Percentiles rank a stretch among this genome's conserved stretches.
Evolutionary conservation across 2,329 filamentous ascomycete species (phyloP).

Genomic region (Coniochaeta sp.): DNA sequence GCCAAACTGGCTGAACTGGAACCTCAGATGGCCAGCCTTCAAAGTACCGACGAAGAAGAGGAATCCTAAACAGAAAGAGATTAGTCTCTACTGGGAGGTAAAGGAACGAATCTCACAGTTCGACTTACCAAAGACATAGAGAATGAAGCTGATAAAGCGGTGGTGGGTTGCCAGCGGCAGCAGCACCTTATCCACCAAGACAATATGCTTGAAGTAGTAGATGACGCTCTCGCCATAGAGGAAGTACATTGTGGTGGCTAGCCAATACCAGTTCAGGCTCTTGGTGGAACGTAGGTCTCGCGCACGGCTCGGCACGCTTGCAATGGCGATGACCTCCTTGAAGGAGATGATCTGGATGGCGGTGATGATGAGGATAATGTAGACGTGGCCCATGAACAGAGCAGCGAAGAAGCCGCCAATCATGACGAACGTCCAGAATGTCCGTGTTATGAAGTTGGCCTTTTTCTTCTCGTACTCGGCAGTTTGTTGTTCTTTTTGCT

Average conservation of each 20-base stretch:
- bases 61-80: conserved; percentile 60
- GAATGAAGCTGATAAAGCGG: conserved; percentile 95
- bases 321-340: conserved; percentile 98
- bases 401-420: conserved; percentile 85
- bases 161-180: conserved; percentile 94
- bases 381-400: conserved; percentile 95
- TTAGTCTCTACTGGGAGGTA: conserved; percentile 17
- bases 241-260: conserved; percentile 99
- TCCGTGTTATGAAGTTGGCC: conserved; percentile 91
- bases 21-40: conserved; percentile 92
- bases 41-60: conserved; percentile 96
- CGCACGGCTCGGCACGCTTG: conserved; percentile 86
- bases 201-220: conserved; percentile 99
- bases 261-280: conserved; percentile 97
- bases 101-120: background rate
- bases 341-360: conserved; percentile 94
- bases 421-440: conserved; percentile 98
- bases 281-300: conserved; percentile 90
- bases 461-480: conserved; percentile 96
- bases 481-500: conserved; percentile 22
- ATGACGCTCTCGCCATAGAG: conserved; percentile 98
- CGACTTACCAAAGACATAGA: conserved; percentile 85
- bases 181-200: conserved; percentile 87
- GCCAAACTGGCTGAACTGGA: conserved; percentile 98
- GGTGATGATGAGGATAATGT: conserved; percentile 89